Evolutionary conservation across 345 rosid genomes (phyloP).

Genomic region (Passiflora organensis): DNA sequence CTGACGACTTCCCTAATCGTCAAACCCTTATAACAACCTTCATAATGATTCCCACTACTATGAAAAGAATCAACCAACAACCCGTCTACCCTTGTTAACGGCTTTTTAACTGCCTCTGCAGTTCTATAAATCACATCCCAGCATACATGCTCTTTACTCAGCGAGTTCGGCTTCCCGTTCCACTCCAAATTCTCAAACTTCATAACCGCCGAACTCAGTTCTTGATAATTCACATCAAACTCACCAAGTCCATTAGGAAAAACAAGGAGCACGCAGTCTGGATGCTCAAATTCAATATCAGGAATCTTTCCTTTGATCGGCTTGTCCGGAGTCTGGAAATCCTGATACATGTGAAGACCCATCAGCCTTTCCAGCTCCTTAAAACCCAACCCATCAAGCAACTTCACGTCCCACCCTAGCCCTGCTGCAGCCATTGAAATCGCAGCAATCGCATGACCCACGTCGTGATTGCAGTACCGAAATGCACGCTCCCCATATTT

Average conservation of each 20-base stretch:
- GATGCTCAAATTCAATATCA: slow-evolving; percentile 73
- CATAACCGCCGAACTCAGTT: slow-evolving; percentile 33
- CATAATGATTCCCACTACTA: slow-evolving; percentile 43
- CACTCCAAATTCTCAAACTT: slow-evolving; percentile 48
- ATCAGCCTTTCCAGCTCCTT: slow-evolving; percentile 51
- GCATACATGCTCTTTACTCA: slow-evolving; percentile 70
- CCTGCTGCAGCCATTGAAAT: slow-evolving; percentile 66
- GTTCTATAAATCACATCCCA: slow-evolving; percentile 75
- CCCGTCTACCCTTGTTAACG: slow-evolving; percentile 23
- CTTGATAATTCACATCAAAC: slow-evolving; percentile 41
- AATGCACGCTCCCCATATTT: slow-evolving; percentile 88
- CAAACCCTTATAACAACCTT: slow-evolving; percentile 42
- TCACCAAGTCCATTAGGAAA: slow-evolving; percentile 45
- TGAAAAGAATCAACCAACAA: slow-evolving; percentile 35
- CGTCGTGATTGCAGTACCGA: slow-evolving; percentile 82
- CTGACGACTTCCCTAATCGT: slow-evolving; percentile 53
- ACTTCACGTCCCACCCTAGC: slow-evolving; percentile 89
- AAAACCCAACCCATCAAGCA: slow-evolving; percentile 72
- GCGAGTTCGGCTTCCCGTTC: slow-evolving; percentile 61
- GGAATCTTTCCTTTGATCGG: slow-evolving; percentile 46
- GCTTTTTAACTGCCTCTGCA: slow-evolving; percentile 73
- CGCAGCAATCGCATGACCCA: slow-evolving; percentile 80
- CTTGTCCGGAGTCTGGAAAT: slow-evolving; percentile 34
- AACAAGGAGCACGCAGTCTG: slow-evolving; percentile 76
- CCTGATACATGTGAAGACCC: slow-evolving; percentile 47